A percentile compares a stretch with the other conserved stretches of the same genome.
phyloP scores from a whole-genome alignment of 257 asterid genomes.

The Eustoma russellianum region DNA sequence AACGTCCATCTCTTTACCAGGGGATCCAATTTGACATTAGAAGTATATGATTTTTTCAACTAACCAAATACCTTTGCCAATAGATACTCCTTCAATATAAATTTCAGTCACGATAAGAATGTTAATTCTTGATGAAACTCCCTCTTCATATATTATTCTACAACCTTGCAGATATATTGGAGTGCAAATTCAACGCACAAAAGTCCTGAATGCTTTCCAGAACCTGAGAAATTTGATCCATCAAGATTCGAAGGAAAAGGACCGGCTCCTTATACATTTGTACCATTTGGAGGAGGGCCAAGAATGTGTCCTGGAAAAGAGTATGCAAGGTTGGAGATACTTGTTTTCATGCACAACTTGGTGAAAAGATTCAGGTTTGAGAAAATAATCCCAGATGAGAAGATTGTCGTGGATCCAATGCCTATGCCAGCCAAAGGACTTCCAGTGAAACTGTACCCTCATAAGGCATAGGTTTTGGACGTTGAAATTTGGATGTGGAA shows the following conservation, averaged over 20 bases:
- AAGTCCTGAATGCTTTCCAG: constrained; percentile 28
- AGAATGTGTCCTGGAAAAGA: constrained; percentile 52
- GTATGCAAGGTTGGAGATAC: constrained; percentile 39
- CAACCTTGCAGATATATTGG: constrained; percentile 33
- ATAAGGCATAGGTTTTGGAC: constrained; percentile 18
- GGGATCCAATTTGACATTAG: too few species aligned
- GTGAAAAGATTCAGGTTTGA: constrained; percentile 40
- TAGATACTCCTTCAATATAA: too few species aligned
- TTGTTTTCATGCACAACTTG: constrained; percentile 43
- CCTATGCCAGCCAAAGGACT: constrained; percentile 38
- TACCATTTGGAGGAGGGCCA: constrained; percentile 53
- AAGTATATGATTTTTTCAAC: too few species aligned
- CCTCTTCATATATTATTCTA: too few species aligned
- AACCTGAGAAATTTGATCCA: constrained; percentile 36
- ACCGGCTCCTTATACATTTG: constrained; percentile 50
- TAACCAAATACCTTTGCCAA: too few species aligned
- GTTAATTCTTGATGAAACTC: too few species aligned
- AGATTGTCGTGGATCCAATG: constrained; percentile 38
- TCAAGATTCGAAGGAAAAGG: constrained; percentile 43
- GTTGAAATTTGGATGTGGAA: too few species aligned
- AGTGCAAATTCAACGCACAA: constrained; percentile 35
- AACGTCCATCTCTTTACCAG: too few species aligned
- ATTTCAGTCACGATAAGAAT: too few species aligned
- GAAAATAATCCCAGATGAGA: constrained; percentile 32
- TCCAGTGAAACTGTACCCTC: constrained; percentile 35